A percentile compares a stretch with the other conserved stretches of the same genome.
Evolutionary conservation across 2,329 filamentous ascomycete genomes (phyloP).

Genomic region (Epichloe gansuensis): DNA sequence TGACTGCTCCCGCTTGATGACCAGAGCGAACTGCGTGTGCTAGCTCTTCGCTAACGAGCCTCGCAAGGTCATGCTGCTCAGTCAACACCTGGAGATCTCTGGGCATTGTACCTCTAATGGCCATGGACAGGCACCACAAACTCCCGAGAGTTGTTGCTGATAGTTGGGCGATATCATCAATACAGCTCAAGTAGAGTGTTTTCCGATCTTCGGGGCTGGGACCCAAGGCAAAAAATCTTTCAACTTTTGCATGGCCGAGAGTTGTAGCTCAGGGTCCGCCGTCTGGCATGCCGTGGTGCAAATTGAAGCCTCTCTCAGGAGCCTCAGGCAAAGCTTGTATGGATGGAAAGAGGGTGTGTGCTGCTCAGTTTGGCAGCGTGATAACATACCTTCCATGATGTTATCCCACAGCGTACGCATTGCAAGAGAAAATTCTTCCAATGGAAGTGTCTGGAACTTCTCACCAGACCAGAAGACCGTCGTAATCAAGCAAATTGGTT

Average conservation of each 20-base stretch:
- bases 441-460: slow-evolving; percentile 54
- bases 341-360: slow-evolving; percentile 27
- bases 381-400: slow-evolving; percentile 38
- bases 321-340: slow-evolving; percentile 45
- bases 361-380: slow-evolving; percentile 29
- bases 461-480: slow-evolving; percentile 51
- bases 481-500: slow-evolving; percentile 34
- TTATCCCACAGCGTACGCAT: slow-evolving; percentile 51
- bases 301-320: slow-evolving; percentile 60
- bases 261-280: slow-evolving; percentile 49
- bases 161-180: slow-evolving; percentile 53
- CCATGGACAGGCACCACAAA: slow-evolving; percentile 48
- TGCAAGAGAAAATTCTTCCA: slow-evolving; percentile 47
- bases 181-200: slow-evolving; percentile 53
- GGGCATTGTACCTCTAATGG: slow-evolving; percentile 33
- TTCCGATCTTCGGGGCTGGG: slow-evolving; percentile 42
- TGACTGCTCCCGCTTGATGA: slow-evolving; percentile 24
- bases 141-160: slow-evolving; percentile 59
- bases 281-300: slow-evolving; percentile 40
- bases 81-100: slow-evolving; percentile 46
- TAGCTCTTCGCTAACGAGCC: slow-evolving; percentile 52
- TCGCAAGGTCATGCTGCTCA: slow-evolving; percentile 47
- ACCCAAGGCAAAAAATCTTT: slow-evolving; percentile 44
- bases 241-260: slow-evolving; percentile 50
- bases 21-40: slow-evolving; percentile 36